Evolutionary conservation across 1,284 basidiomycete genomes (phyloP), one percentile per base, ranked within the genome.

Genomic region (Exobasidium rhododendri): DNA sequence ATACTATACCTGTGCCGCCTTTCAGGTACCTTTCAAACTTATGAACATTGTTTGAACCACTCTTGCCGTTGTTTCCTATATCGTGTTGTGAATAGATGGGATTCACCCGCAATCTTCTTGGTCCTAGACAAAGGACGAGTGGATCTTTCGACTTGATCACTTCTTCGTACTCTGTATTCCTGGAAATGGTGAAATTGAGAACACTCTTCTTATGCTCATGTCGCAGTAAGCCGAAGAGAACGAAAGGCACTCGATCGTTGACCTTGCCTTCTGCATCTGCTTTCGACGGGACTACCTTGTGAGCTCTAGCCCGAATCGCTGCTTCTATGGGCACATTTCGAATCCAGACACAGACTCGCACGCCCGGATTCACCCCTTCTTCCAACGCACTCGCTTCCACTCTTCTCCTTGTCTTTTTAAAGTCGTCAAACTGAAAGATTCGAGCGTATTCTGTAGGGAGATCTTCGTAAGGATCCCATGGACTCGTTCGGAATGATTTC

Each of bases 391-490:
- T 60, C 26, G 63, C 86, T 28, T 80, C 80, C 40, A 97, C 88
- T 35, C 85, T 84, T 49, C 89, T 85, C 70, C 91, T 88, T 1
- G 92, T 97, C 26, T 89, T 86, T 75, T 87, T 89, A 82, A 89
- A 97, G 75, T 94, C 91, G 80, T 97, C 93, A 75, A 98, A 97
- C 80, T 94, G 91, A 82, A 97, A 99, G 70, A 97, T 94, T 47
- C 89, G 85, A 0, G 89, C 92, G 76, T 98, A 98, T 76, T 98
- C 94, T 58, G 88, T 81, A 3, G 94, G 96, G 20, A 99, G 83
- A 72, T 96, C 94, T 81, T 98, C 94, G 73, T 92, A 97, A 5
- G 94, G 88, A 80, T 98, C 94, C 94, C 94, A 99, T 22, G 90
- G 90, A 73, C 89, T 92, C 1, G 96, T 97, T 43, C 94, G 85